Conservation (phyloP, 306 rosid species). For the Vicia faba region DNA sequence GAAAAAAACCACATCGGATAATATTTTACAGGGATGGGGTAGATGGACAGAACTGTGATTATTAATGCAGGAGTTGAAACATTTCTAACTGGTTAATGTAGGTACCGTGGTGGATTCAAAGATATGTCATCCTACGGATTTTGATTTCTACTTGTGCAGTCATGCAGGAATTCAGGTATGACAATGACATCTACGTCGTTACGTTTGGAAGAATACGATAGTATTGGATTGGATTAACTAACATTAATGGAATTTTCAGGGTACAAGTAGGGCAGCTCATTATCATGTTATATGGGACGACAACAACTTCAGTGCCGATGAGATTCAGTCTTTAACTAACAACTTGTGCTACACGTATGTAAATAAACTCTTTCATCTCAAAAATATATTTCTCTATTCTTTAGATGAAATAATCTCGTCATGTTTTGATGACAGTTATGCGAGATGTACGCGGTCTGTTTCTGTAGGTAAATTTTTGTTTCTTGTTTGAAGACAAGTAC, state of each 20-base stretch:
- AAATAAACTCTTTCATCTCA: conserved; percentile 11
- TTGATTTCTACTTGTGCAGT: conserved; percentile 81
- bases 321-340: conserved; percentile 75
- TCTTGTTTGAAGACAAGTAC: neutral
- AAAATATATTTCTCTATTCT: neutral
- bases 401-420: conserved; percentile 32
- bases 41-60: conserved; percentile 32
- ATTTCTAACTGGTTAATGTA: conserved; percentile 36
- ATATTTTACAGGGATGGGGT: conserved; percentile 70
- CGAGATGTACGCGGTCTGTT: conserved; percentile 72
- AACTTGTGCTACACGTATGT: conserved; percentile 77
- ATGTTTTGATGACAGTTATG: conserved; percentile 50
- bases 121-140: conserved; percentile 85
- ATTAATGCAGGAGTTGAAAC: neutral
- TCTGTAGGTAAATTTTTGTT: conserved; percentile 52
- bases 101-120: conserved; percentile 86
- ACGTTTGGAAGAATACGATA: neutral
- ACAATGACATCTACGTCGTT: conserved; percentile 5
- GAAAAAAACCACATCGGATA: conserved; percentile 56
- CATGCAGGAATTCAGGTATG: conserved; percentile 87
- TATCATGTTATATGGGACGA: conserved; percentile 84
- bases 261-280: conserved; percentile 73
- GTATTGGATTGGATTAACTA: neutral
- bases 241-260: conserved; percentile 40
- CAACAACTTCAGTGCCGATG: conserved; percentile 75